Percentiles rank a stretch among this genome's conserved stretches.
Conservation (phyloP, 2,329 filamentous ascomycete species). For the Basipetospora sp. region DNA sequence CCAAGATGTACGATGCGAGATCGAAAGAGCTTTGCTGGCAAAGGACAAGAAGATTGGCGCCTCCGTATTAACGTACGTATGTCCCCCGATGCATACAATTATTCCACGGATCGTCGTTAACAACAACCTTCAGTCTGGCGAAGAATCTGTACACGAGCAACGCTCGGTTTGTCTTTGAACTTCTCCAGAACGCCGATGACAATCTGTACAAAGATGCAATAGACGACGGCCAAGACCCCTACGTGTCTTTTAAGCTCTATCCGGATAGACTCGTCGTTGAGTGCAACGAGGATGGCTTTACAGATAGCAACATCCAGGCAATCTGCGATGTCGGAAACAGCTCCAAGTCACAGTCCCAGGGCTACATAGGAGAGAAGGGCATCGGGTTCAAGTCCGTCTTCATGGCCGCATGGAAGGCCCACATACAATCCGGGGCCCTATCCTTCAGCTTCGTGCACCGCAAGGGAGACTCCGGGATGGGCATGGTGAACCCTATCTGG, state of each 20-base stretch:
- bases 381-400: slow-evolving; percentile 39
- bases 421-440: slow-evolving; percentile 28
- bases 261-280: slow-evolving; percentile 27
- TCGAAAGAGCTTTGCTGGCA: slow-evolving; percentile 1
- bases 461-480: slow-evolving; percentile 28
- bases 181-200: slow-evolving; percentile 41
- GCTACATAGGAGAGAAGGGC: slow-evolving; percentile 35
- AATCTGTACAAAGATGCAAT: slow-evolving; percentile 23
- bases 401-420: slow-evolving; percentile 28
- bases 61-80: slow-evolving; percentile 1
- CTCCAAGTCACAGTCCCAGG: slow-evolving; percentile 25
- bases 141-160: slow-evolving; percentile 27
- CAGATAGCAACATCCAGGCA: slow-evolving; percentile 23
- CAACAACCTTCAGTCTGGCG: slow-evolving; percentile 19
- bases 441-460: slow-evolving; percentile 29
- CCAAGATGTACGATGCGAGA: not conserved
- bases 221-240: slow-evolving; percentile 13
- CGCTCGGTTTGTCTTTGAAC: slow-evolving; percentile 34
- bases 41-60: slow-evolving; percentile 1
- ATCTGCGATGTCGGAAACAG: slow-evolving; percentile 32
- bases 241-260: slow-evolving; percentile 21
- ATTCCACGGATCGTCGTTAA: not conserved
- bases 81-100: too few species aligned
- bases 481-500: slow-evolving; percentile 35
- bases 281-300: slow-evolving; percentile 36